phyloP scores from a whole-genome alignment of 768 basidiomycete species.

The Flagelloscypha sp. region DNA sequence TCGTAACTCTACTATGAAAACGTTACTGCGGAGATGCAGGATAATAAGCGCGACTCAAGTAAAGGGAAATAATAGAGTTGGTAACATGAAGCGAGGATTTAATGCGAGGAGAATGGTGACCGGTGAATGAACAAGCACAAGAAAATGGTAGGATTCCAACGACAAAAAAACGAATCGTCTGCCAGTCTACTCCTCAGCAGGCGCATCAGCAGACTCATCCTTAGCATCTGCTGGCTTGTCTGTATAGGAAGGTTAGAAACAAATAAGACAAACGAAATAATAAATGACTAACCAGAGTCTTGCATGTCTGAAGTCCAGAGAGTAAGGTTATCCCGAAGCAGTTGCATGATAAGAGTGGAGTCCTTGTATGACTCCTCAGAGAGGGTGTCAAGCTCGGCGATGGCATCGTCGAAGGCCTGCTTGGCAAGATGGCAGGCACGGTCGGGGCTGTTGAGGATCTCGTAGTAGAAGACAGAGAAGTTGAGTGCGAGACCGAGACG shows the following conservation, averaged over 20 bases:
- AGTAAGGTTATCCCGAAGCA: slow-evolving; percentile 94
- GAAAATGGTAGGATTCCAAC: slow-evolving; percentile 4
- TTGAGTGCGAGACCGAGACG: slow-evolving; percentile 97
- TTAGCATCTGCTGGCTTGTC: slow-evolving; percentile 68
- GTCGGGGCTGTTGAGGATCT: slow-evolving; percentile 97
- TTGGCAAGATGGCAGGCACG: slow-evolving; percentile 98
- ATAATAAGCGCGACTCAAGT: too few species aligned
- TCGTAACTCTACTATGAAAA: too few species aligned
- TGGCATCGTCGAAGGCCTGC: slow-evolving; percentile 98
- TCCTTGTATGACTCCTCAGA: slow-evolving; percentile 99
- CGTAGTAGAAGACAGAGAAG: slow-evolving; percentile 99
- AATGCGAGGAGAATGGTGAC: slow-evolving; percentile 16
- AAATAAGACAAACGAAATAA: not conserved
- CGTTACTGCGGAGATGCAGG: too few species aligned
- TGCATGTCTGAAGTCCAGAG: slow-evolving; percentile 99
- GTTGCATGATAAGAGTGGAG: slow-evolving; percentile 94
- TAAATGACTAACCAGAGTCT: slow-evolving; percentile 59
- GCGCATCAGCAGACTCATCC: slow-evolving; percentile 54
- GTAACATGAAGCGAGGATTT: slow-evolving; percentile 21
- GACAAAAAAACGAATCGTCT: slow-evolving; percentile 11
- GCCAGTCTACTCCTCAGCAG: slow-evolving; percentile 66
- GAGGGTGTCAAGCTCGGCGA: slow-evolving; percentile 97
- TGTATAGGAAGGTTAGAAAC: slow-evolving; percentile 19
- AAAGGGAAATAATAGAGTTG: too few species aligned
- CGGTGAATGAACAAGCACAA: slow-evolving; percentile 13